These are phyloP conservation scores for Kwoniella shandongensis DNA, from an alignment of 768 basidiomycete genomes.

Conservation along the genomic window DNA sequence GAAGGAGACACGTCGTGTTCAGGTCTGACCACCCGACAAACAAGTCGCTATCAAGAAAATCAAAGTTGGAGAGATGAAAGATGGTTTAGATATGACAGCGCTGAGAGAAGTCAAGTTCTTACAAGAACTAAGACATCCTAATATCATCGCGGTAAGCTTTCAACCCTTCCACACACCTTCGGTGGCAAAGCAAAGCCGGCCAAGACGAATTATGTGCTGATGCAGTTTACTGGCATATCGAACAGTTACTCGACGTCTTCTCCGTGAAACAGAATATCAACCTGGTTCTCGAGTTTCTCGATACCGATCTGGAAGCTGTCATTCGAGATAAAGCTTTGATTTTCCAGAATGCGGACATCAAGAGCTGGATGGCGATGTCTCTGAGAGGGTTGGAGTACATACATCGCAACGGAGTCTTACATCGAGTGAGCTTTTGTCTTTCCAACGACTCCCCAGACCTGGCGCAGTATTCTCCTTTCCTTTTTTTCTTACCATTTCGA, in stretches of 20 bases:
- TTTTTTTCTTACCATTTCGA: too few relatives aligned
- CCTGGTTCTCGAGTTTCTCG: conserved; percentile 92
- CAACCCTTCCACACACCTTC: too few relatives aligned
- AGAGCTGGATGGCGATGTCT: conserved; percentile 98
- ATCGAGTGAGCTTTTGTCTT: conserved; percentile 75
- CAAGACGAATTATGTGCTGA: not conserved
- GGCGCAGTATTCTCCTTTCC: not conserved
- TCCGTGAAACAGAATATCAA: conserved; percentile 95
- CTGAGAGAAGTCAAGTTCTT: conserved; percentile 97
- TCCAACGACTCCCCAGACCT: not conserved
- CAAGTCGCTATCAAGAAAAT: conserved; percentile 95
- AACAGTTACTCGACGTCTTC: conserved; percentile 90
- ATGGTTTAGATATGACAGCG: conserved; percentile 98
- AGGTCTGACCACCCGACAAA: not conserved
- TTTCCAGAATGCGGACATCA: conserved; percentile 92
- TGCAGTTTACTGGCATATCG: not conserved
- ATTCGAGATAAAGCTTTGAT: conserved; percentile 91
- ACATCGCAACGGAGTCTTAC: conserved; percentile 88
- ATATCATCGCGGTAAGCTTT: conserved; percentile 78
- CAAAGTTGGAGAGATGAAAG: conserved; percentile 93
- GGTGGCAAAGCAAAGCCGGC: too few relatives aligned
- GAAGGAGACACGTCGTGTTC: not conserved
- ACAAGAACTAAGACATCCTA: conserved; percentile 87
- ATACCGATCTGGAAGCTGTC: conserved; percentile 93
- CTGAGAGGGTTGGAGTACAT: conserved; percentile 98